Conservation (phyloP, 805 yeast genomes). For the Ogataea kodamae region DNA sequence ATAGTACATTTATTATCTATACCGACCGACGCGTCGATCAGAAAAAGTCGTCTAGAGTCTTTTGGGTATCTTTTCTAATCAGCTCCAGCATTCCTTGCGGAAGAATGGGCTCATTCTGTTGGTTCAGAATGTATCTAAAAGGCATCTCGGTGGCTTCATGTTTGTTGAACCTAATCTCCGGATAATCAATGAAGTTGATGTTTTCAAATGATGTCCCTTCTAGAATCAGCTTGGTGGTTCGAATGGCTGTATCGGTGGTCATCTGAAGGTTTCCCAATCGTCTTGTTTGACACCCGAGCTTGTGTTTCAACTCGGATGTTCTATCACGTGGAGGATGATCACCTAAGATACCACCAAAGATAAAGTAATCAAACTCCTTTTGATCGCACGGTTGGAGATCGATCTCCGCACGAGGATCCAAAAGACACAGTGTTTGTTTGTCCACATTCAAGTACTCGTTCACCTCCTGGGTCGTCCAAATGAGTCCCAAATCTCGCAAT, state of each 20-base stretch:
- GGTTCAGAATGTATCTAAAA: conserved; percentile 77
- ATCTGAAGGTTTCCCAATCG: conserved; percentile 85
- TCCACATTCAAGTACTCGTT: conserved; percentile 47
- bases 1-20: too few relatives aligned
- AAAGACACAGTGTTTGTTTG: conserved; percentile 62
- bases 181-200: conserved; percentile 85
- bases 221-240: conserved; percentile 83
- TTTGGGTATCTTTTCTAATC: conserved; percentile 82
- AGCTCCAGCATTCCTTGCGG: conserved; percentile 90
- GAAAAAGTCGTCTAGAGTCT: conserved; percentile 69
- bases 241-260: conserved; percentile 97
- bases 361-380: conserved; percentile 72
- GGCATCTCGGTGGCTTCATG: conserved; percentile 98
- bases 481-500: conserved; percentile 59
- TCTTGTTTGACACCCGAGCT: conserved; percentile 83
- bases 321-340: conserved; percentile 93
- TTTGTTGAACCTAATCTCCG: conserved; percentile 83
- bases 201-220: conserved; percentile 60
- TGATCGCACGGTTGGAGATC: conserved; percentile 74
- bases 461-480: conserved; percentile 79
- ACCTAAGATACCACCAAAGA: conserved; percentile 95
- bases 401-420: conserved; percentile 81
- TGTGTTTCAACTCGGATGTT: conserved; percentile 78
- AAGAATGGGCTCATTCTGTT: conserved; percentile 66
- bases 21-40: conserved; percentile 17